Base-by-base conservation (phyloP, 352 stramenopile genomes). In the Pythium insidiosum region DNA sequence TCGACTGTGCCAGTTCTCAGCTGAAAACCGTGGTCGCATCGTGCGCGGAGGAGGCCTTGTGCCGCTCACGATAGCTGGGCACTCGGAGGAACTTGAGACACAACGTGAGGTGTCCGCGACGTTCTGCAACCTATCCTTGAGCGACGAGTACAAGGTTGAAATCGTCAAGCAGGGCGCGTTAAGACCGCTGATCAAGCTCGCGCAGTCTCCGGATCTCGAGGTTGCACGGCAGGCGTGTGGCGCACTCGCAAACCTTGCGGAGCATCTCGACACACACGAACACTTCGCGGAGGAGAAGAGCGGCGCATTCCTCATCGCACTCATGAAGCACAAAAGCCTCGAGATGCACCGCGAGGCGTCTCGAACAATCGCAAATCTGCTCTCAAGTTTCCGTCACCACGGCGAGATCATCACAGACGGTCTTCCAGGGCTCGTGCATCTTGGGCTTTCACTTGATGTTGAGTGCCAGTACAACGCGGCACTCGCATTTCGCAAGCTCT, bases 401-500 rank as follows among this genome's bases (percentile, higher is more conserved):
- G 65, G 66, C 0, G 71, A 88, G 26, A 89, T 98, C 53, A 94
- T 98, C 47, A 53, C 77, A 6, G 75, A 95, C 42, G 95, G 90
- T 1, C 66, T 98, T 9, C 64, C 73, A 1, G 88, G 89, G 1
- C 69, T 98, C 12, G 81, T 98, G 31, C 70, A 83, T 43, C 68
- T 98, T n/a, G 90, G 84, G 5, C 58, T 91, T 6, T 92, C 71
- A 31, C 59, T 88, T 20, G 95, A 98, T 48, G 42, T 69, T 15
- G 91, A 98, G 62, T 98, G 92, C 48, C 85, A 96, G 59, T 98
- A 98, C 58, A 94, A 98, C 57, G 83, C 90, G 2, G 84, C 92
- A 4, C 58, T 98, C n/a, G 83, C 79, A 12, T 87, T 98, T 46
- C 87, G 94, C 7, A 98, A 98, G 62, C 71, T 98, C 9, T 81